phyloP scores from a whole-genome alignment of 805 yeast species.

The Saccharomyces kudriavzevii region DNA sequence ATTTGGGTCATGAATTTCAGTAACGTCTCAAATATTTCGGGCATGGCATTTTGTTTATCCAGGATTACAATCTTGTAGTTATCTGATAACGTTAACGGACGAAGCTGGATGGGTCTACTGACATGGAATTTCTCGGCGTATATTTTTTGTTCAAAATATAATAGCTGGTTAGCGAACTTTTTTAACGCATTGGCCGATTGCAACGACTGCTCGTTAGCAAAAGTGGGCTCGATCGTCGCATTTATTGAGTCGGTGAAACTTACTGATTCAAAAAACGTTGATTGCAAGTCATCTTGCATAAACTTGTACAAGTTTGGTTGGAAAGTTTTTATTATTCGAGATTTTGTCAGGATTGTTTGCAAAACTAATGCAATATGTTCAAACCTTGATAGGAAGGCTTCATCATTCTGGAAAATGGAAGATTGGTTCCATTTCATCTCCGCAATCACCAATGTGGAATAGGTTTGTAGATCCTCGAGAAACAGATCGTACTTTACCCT shows the following conservation, averaged over 20 bases:
- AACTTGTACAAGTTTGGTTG: slow-evolving; percentile 15
- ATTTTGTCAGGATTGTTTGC: slow-evolving; percentile 9
- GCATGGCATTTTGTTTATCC: slow-evolving; percentile 4
- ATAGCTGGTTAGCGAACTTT: not conserved
- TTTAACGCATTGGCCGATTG: not conserved
- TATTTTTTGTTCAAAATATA: slow-evolving; percentile 8
- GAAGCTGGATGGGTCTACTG: slow-evolving; percentile 1
- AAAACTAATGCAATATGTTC: slow-evolving; percentile 8
- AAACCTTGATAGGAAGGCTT: slow-evolving; percentile 5
- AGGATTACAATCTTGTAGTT: slow-evolving; percentile 17
- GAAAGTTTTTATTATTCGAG: slow-evolving; percentile 9
- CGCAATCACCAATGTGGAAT: slow-evolving; percentile 9
- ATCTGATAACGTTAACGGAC: slow-evolving; percentile 5
- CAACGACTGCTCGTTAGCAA: not conserved
- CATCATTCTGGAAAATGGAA: slow-evolving; percentile 1
- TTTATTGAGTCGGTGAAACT: slow-evolving; percentile 1
- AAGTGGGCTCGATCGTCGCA: slow-evolving; percentile 2
- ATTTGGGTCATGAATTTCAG: slow-evolving; percentile 13
- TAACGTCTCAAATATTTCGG: slow-evolving; percentile 8
- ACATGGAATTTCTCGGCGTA: slow-evolving; percentile 8
- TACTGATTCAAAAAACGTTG: not conserved
- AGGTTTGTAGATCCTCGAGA: slow-evolving; percentile 10
- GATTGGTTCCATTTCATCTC: slow-evolving; percentile 15
- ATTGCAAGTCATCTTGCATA: slow-evolving; percentile 1
- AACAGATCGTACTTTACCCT: slow-evolving; percentile 17